Base-by-base conservation (phyloP, 352 stramenopile species). In the Globisporangium camurandrum region DNA sequence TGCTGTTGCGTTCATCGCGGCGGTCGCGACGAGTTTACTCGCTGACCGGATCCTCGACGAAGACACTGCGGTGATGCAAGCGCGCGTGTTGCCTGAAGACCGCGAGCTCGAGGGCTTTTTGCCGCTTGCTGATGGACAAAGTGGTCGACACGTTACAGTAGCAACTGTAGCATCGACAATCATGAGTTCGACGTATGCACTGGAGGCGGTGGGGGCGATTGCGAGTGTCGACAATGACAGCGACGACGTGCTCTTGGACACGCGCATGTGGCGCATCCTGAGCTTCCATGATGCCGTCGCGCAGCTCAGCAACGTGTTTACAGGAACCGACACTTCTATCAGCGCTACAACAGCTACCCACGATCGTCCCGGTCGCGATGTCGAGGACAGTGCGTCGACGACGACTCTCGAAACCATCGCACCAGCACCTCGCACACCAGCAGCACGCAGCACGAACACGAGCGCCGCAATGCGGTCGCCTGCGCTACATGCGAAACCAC, bases 31-130 rank as follows among this genome's bases (percentile, higher is more conserved):
- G 42, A 73, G 42, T 34, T 33, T 64, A 23, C 41, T 63, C 1
- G 37, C 51, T 3, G 56, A 63, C 22, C 51, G 47, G 7, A 41
- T 59, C 20, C 19, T 54, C 30, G 53, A 53, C 9, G 38, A 54
- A 49, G 53, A 54, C 19, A n/a, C 47, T 31, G 20, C 16, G n/a
- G 22, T 16, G 22, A 28, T 59, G 46, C 23, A 31, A n/a, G 23
- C 17, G 9, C 27, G 48, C 37, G 11, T 24, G 8, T 38, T 81
- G 8, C 69, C 65, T 2, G 72, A 84, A 42, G 72, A 84, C 26
- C 37, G 41, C 11, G 65, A 81, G 36, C 34, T 76, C 27, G 36
- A 39, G 17, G 72, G 69, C 0, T 84, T 81, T 52, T 46, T 81
- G 12, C 69, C 67, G 24, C 61, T 51, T 26, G 52, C 30, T 34